Evolutionary conservation across 768 basidiomycete genomes (phyloP).

Genomic region (Lactifluus hygrophoroides): DNA sequence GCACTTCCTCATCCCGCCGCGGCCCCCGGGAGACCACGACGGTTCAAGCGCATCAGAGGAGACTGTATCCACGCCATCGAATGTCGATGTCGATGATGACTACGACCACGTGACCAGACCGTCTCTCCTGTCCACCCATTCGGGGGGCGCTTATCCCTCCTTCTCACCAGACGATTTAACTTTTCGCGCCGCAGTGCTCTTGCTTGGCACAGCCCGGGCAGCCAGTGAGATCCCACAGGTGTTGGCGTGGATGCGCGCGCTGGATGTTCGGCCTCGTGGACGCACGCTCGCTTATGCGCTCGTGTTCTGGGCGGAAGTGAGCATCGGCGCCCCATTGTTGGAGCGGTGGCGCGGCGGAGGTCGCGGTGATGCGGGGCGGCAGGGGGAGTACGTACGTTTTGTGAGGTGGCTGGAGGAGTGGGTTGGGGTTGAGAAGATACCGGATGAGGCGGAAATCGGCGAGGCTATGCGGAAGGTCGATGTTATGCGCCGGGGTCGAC

Average conservation of each 20-base stretch:
- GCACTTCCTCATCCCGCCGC: conserved; percentile 22
- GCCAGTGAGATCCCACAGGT: conserved; percentile 55
- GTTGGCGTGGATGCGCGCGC: conserved; percentile 65
- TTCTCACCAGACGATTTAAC: conserved; percentile 43
- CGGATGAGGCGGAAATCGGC: conserved; percentile 23
- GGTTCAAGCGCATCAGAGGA: no score
- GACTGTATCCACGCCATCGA: no score
- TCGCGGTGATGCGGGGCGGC: background rate
- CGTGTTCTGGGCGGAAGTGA: conserved; percentile 66
- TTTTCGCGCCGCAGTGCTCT: conserved; percentile 50
- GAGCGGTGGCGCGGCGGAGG: conserved; percentile 32
- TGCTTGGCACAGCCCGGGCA: conserved; percentile 44
- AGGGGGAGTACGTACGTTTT: conserved; percentile 21
- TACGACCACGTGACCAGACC: no score
- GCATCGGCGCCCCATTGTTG: conserved; percentile 49
- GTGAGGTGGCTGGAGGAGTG: conserved; percentile 26
- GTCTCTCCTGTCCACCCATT: conserved; percentile 15
- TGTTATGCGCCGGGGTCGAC: conserved; percentile 33
- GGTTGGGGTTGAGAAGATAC: conserved; percentile 22
- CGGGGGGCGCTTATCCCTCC: conserved; percentile 26
- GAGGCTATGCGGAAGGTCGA: conserved; percentile 14
- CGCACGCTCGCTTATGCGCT: conserved; percentile 53
- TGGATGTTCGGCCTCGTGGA: conserved; percentile 44
- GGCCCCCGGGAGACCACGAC: conserved; percentile 10
- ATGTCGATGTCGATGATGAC: no score